Conservation (phyloP, 192 early-diverging fungal genomes). For the Coemansia sp. region DNA sequence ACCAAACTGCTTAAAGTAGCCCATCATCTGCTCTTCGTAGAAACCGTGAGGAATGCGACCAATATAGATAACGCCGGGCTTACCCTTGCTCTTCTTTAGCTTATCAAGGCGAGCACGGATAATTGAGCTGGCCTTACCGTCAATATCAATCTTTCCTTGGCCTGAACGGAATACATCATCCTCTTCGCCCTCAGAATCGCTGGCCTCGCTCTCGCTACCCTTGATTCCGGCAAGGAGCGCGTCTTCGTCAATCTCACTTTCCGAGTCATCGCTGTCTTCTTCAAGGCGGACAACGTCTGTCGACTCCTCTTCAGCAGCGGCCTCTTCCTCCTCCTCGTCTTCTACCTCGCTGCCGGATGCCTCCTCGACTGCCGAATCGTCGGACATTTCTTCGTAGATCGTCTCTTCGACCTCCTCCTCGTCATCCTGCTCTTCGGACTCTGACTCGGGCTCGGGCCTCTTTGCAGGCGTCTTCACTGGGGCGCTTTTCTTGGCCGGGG, state of each 20-base stretch:
- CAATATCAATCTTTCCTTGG: slow-evolving; percentile 23
- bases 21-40: slow-evolving; percentile 89
- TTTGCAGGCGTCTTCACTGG: slow-evolving; percentile 26
- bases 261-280: slow-evolving; percentile 26
- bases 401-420: slow-evolving; percentile 44
- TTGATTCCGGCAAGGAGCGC: slow-evolving; percentile 47
- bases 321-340: slow-evolving; percentile 11
- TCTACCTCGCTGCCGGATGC: slow-evolving; percentile 28
- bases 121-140: slow-evolving; percentile 15
- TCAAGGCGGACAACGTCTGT: slow-evolving; percentile 20
- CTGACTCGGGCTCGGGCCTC: slow-evolving; percentile 31
- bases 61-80: slow-evolving; percentile 79
- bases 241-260: slow-evolving; percentile 39
- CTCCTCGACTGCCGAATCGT: slow-evolving; percentile 49
- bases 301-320: slow-evolving; percentile 9
- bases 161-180: slow-evolving; percentile 25
- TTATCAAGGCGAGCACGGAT: slow-evolving; percentile 17
- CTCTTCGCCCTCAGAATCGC: slow-evolving; percentile 34
- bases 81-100: slow-evolving; percentile 8
- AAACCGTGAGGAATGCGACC: slow-evolving; percentile 95
- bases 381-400: slow-evolving; percentile 41
- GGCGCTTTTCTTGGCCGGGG: slow-evolving; percentile 18
- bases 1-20: slow-evolving; percentile 96
- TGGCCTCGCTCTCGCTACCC: slow-evolving; percentile 41
- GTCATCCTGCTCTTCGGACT: slow-evolving; percentile 34